A percentile compares a stretch with the other conserved stretches of the same genome.
phyloP scores from a whole-genome alignment of 2,329 filamentous ascomycete species.

The Fusarium staphyleae region DNA sequence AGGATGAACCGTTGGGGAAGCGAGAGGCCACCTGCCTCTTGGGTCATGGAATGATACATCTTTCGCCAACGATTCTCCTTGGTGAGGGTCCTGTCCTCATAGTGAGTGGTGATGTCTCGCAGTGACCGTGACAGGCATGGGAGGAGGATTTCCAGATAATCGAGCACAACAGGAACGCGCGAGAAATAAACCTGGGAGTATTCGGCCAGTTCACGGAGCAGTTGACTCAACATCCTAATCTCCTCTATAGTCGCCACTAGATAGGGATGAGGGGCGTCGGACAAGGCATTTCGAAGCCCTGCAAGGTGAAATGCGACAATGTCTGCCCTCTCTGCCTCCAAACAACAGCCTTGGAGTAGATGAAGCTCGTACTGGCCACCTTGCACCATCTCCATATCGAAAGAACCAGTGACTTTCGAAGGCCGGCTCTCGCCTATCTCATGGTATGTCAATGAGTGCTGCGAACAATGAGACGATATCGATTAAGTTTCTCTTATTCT shows the following conservation, averaged over 20 bases:
- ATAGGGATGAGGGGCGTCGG: conserved; percentile 54
- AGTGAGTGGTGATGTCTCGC: conserved; percentile 59
- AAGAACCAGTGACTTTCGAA: conserved; percentile 20
- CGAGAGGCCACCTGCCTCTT: conserved; percentile 58
- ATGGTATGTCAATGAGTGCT: conserved; percentile 29
- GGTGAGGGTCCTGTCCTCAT: conserved; percentile 57
- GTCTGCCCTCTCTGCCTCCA: conserved; percentile 62
- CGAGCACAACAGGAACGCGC: conserved; percentile 58
- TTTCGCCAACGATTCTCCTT: conserved; percentile 62
- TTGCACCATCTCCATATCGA: conserved; percentile 44
- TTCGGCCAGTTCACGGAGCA: conserved; percentile 63
- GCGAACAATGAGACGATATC: conserved; percentile 10
- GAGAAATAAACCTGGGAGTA: conserved; percentile 59
- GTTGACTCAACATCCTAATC: conserved; percentile 52
- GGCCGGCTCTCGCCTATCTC: conserved; percentile 18
- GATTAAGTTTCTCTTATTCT: conserved; percentile 3
- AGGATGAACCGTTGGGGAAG: conserved; percentile 62
- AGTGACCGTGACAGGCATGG: conserved; percentile 62
- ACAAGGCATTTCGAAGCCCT: conserved; percentile 55
- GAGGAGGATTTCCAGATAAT: conserved; percentile 63
- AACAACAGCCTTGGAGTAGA: conserved; percentile 60
- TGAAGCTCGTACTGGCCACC: conserved; percentile 44
- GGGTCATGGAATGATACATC: conserved; percentile 64
- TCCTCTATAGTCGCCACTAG: conserved; percentile 57
- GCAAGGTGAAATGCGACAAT: conserved; percentile 56